phyloP scores from a whole-genome alignment of 1,284 basidiomycete species.

The Leucoagaricus sp. region DNA sequence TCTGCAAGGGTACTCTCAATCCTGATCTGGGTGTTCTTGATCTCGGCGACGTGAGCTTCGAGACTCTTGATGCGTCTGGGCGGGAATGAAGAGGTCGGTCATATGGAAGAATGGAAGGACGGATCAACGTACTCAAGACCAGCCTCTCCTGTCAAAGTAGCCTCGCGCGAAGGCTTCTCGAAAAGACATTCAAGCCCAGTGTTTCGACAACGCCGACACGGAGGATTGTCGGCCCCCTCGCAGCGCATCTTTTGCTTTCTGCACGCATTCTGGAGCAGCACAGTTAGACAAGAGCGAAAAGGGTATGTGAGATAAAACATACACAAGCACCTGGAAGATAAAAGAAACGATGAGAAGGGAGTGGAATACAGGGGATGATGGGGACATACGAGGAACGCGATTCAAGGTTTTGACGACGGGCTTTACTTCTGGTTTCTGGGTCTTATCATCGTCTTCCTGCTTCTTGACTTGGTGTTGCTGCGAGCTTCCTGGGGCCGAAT shows the following conservation, averaged over 20 bases:
- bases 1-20: conserved; percentile 82
- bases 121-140: conserved; percentile 75
- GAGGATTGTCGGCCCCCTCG: conserved; percentile 89
- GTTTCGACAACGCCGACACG: conserved; percentile 86
- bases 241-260: conserved; percentile 88
- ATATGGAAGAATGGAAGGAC: conserved; percentile 5
- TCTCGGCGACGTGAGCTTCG: conserved; percentile 80
- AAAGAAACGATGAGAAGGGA: conserved; percentile 1
- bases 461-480: conserved; percentile 37
- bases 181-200: conserved; percentile 86
- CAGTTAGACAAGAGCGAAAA: background rate
- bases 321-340: conserved; percentile 70
- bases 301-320: conserved; percentile 29
- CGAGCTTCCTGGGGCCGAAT: conserved; percentile 28
- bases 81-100: conserved; percentile 14
- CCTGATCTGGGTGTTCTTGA: conserved; percentile 63
- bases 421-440: conserved; percentile 62
- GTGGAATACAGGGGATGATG: conserved; percentile 21
- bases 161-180: conserved; percentile 85
- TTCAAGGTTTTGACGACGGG: conserved; percentile 74
- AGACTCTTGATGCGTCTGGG: conserved; percentile 83
- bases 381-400: conserved; percentile 74
- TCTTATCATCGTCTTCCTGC: conserved; percentile 46
- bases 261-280: conserved; percentile 67
- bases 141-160: conserved; percentile 82